Conservation (phyloP, 2,329 filamentous ascomycete genomes). For the Teratosphaeria viscida region DNA sequence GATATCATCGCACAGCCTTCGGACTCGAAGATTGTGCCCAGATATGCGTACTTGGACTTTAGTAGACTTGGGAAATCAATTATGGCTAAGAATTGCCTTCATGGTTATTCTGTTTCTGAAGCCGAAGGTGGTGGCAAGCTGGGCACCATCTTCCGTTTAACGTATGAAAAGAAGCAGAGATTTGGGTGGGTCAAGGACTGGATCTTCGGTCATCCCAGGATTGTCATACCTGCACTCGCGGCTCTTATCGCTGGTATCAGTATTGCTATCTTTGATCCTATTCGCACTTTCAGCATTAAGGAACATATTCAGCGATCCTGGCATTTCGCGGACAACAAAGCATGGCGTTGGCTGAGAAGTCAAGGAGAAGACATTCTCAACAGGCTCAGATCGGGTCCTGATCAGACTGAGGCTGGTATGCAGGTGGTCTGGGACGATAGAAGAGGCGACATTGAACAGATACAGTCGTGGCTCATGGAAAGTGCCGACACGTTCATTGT, state of each 20-base stretch:
- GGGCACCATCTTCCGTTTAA: slow-evolving; percentile 68
- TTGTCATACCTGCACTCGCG: slow-evolving; percentile 73
- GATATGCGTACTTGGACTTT: slow-evolving; percentile 73
- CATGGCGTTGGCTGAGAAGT: slow-evolving; percentile 72
- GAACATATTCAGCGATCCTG: slow-evolving; percentile 72
- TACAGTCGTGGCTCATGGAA: slow-evolving; percentile 78
- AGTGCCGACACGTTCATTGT: slow-evolving; percentile 88
- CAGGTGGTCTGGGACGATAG: slow-evolving; percentile 81
- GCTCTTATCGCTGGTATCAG: slow-evolving; percentile 74
- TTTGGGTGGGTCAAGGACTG: slow-evolving; percentile 75
- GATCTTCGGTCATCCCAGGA: slow-evolving; percentile 73
- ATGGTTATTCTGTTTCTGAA: slow-evolving; percentile 65
- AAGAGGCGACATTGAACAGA: slow-evolving; percentile 67
- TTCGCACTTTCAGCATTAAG: slow-evolving; percentile 86
- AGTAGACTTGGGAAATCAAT: slow-evolving; percentile 62
- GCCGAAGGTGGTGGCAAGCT: slow-evolving; percentile 59
- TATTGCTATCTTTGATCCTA: slow-evolving; percentile 85
- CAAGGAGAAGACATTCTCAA: slow-evolving; percentile 55
- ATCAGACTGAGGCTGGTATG: slow-evolving; percentile 56
- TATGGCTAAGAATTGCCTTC: slow-evolving; percentile 85
- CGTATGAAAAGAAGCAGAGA: slow-evolving; percentile 72
- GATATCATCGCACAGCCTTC: slow-evolving; percentile 75
- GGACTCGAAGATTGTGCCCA: slow-evolving; percentile 75
- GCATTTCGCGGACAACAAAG: slow-evolving; percentile 58
- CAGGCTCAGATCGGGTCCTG: slow-evolving; percentile 19